Percentiles rank a stretch among this genome's conserved stretches.
phyloP scores from a whole-genome alignment of 768 basidiomycete genomes.

The Mrakia hoshinonis region DNA sequence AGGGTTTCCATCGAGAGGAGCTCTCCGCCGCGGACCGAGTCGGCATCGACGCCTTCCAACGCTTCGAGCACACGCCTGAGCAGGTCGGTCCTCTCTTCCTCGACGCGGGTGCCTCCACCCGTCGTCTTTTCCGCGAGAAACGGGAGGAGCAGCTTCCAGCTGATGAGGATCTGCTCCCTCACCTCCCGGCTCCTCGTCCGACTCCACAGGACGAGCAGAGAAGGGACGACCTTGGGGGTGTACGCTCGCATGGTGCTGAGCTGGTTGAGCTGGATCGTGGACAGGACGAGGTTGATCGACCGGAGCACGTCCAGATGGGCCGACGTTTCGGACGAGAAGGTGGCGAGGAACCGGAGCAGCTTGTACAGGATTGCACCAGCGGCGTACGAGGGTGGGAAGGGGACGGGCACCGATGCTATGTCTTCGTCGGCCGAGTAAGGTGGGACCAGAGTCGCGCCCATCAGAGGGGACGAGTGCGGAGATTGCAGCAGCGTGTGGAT shows the following conservation, averaged over 20 bases:
- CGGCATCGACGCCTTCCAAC: conserved; percentile 53
- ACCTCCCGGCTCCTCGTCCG: conserved; percentile 59
- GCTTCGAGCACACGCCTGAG: conserved; percentile 46
- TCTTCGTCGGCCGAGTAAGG: conserved; percentile 22
- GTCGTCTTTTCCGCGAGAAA: conserved; percentile 46
- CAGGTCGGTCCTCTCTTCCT: conserved; percentile 14
- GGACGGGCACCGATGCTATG: neutral
- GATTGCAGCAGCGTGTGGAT: conserved; percentile 38
- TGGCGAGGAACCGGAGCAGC: conserved; percentile 55
- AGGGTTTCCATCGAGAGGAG: conserved; percentile 41
- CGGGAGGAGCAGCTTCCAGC: conserved; percentile 63
- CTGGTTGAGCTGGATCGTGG: conserved; percentile 68
- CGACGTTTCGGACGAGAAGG: conserved; percentile 64
- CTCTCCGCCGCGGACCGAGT: conserved; percentile 57
- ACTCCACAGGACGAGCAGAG: conserved; percentile 62
- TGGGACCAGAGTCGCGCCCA: conserved; percentile 56
- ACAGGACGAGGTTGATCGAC: conserved; percentile 60
- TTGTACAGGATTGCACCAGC: conserved; percentile 49
- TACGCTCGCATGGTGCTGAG: conserved; percentile 53
- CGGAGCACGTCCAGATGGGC: conserved; percentile 67
- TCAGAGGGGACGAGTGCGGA: conserved; percentile 55
- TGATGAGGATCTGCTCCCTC: conserved; percentile 71
- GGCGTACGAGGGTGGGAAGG: conserved; percentile 25
- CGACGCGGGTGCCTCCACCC: neutral
- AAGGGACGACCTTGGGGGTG: conserved; percentile 56